Conservation (phyloP, 2,329 filamentous ascomycete species). For the Verruconis gallopava region DNA sequence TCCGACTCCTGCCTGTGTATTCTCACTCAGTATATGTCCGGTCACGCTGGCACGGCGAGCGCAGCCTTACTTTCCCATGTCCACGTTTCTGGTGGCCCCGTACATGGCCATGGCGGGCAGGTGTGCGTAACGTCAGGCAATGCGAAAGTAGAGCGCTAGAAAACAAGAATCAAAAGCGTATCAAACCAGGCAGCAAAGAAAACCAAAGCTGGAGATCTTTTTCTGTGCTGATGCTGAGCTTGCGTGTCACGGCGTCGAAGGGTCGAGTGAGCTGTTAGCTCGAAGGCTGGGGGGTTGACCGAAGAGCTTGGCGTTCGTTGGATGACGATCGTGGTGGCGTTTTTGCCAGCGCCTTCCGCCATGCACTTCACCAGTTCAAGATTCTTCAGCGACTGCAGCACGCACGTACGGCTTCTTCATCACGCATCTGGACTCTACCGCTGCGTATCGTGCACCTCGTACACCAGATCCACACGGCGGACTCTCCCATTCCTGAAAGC, state of each 20-base stretch:
- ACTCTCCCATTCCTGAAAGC: too few species aligned
- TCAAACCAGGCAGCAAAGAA: neutral
- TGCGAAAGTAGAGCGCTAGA: neutral
- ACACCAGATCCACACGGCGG: too few species aligned
- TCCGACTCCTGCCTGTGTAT: conserved; percentile 51
- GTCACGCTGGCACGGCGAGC: conserved; percentile 3
- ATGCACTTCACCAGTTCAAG: too few species aligned
- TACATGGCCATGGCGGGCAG: conserved; percentile 17
- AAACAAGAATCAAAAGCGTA: neutral
- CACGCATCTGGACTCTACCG: too few species aligned
- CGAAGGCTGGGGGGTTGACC: too few species aligned
- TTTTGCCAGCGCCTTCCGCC: too few species aligned
- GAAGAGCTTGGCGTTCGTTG: too few species aligned
- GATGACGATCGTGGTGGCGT: too few species aligned
- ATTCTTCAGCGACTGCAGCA: too few species aligned
- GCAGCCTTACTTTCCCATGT: conserved; percentile 45
- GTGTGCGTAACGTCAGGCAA: neutral
- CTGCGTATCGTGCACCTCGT: too few species aligned
- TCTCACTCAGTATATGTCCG: neutral
- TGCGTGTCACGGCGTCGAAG: neutral
- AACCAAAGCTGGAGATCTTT: neutral
- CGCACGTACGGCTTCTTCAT: too few species aligned
- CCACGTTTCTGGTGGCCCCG: conserved; percentile 40
- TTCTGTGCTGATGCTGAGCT: neutral
- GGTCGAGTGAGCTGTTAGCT: neutral